Percentiles rank a stretch among this genome's conserved stretches.
Conservation (phyloP, 164 flowering plant genomes). For the Saururus chinensis region DNA sequence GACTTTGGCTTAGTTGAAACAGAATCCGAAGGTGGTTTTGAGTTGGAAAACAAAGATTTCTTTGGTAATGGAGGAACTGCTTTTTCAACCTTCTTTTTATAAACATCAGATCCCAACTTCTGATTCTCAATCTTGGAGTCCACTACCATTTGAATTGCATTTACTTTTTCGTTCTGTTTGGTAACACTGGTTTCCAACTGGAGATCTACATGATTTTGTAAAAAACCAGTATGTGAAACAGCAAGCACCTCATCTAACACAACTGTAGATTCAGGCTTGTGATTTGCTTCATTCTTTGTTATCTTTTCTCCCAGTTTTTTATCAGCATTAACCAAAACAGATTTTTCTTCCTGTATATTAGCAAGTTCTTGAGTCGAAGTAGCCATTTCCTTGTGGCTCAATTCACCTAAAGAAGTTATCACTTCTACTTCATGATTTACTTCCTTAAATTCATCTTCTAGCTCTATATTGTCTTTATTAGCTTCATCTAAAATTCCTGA, state of each 20-base stretch:
- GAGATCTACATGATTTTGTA: slow-evolving; percentile 5
- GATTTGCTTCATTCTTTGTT: slow-evolving; percentile 7
- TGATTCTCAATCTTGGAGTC: slow-evolving; percentile 17
- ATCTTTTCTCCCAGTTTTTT: neutral
- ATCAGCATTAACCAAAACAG: neutral
- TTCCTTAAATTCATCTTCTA: neutral
- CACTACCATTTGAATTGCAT: slow-evolving; percentile 10
- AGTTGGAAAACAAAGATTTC: slow-evolving; percentile 4
- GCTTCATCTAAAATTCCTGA: slow-evolving; percentile 1
- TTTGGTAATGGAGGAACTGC: slow-evolving; percentile 12
- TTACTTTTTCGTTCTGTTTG: slow-evolving; percentile 17
- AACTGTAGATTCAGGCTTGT: slow-evolving; percentile 21
- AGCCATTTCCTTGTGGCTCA: slow-evolving; percentile 12
- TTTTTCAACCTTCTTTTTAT: slow-evolving; percentile 15
- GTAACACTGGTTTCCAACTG: slow-evolving; percentile 11
- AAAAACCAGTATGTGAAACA: slow-evolving; percentile 12
- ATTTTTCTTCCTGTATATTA: neutral
- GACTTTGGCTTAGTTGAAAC: slow-evolving; percentile 25
- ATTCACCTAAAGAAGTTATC: neutral
- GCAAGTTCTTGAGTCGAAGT: neutral
- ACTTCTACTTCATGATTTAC: neutral
- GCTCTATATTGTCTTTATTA: slow-evolving; percentile 3
- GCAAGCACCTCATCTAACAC: slow-evolving; percentile 9
- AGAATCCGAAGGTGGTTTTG: slow-evolving; percentile 15
- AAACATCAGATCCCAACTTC: slow-evolving; percentile 11